These are phyloP conservation scores for Brassica incana DNA, from an alignment of 345 rosid genomes.

Conservation along the genomic window DNA sequence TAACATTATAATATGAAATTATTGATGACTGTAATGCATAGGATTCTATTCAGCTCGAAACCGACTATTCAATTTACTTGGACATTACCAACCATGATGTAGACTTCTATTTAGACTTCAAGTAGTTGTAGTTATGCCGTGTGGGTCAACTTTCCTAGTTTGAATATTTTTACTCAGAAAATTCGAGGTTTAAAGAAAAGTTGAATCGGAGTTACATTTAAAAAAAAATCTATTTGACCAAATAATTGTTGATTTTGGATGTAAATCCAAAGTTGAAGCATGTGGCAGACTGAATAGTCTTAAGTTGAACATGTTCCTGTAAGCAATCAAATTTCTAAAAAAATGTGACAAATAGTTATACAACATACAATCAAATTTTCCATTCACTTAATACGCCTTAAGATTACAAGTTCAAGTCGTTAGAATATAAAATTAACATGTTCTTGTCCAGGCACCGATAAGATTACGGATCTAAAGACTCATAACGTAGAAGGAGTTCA, in stretches of 20 bases:
- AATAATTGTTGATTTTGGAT: neutral
- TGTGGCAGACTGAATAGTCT: neutral
- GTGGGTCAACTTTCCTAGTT: slow-evolving; percentile 26
- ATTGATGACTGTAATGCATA: slow-evolving; percentile 18
- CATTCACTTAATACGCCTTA: neutral
- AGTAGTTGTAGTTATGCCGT: slow-evolving; percentile 13
- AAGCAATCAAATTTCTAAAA: neutral
- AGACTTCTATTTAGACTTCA: slow-evolving; percentile 18
- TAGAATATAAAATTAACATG: neutral
- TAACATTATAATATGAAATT: neutral
- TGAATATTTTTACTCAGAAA: neutral
- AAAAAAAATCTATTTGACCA: slow-evolving; percentile 8
- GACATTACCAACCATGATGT: slow-evolving; percentile 24
- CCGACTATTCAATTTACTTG: slow-evolving; percentile 14
- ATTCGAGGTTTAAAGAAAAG: neutral
- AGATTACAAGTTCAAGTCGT: neutral
- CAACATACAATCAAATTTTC: neutral
- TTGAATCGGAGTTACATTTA: neutral
- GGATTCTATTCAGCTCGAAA: slow-evolving; percentile 25
- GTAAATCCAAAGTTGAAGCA: neutral
- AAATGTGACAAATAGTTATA: neutral
- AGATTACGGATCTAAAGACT: neutral
- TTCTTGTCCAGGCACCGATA: neutral
- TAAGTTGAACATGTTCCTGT: neutral
- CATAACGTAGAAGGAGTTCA: neutral